Conservation (phyloP, 495 filamentous ascomycete genomes). For the Penicillium cosmopolitanum region DNA sequence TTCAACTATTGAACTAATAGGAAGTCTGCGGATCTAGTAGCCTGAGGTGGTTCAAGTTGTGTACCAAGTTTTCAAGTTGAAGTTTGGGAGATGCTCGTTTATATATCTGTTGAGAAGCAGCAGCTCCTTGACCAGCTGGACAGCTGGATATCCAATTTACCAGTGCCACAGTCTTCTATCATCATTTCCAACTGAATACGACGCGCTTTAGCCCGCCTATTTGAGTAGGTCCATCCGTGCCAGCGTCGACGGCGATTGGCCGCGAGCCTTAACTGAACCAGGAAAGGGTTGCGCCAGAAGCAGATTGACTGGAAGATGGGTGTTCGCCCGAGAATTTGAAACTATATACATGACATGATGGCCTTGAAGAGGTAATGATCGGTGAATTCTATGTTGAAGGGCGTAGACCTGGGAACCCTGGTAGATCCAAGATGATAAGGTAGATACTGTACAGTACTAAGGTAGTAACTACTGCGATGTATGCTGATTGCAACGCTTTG, state of each 20-base stretch:
- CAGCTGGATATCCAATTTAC: not conserved
- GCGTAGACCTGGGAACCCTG: too few species aligned
- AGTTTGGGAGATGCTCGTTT: too few species aligned
- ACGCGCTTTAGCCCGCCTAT: constrained; percentile 13
- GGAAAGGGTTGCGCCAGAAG: constrained; percentile 13
- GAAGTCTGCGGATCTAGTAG: too few species aligned
- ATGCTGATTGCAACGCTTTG: constrained; percentile 13
- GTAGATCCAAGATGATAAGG: too few species aligned
- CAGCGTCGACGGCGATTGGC: constrained; percentile 11
- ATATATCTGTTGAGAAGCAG: too few species aligned
- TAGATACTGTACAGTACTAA: too few species aligned
- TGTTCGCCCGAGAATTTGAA: constrained; percentile 8
- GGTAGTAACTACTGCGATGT: not conserved
- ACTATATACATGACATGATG: not conserved
- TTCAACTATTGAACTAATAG: too few species aligned
- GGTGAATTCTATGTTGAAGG: not conserved
- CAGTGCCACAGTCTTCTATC: not conserved
- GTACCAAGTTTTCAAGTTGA: too few species aligned
- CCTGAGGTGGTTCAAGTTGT: too few species aligned
- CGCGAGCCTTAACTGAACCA: not conserved
- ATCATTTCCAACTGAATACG: not conserved
- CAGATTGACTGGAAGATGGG: not conserved
- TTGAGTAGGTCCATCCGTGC: constrained; percentile 28
- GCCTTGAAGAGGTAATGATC: not conserved
- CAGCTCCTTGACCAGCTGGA: too few species aligned